Evolutionary conservation across 352 stramenopile species (phyloP).

Genomic region (Globisporangium mamillatum): DNA sequence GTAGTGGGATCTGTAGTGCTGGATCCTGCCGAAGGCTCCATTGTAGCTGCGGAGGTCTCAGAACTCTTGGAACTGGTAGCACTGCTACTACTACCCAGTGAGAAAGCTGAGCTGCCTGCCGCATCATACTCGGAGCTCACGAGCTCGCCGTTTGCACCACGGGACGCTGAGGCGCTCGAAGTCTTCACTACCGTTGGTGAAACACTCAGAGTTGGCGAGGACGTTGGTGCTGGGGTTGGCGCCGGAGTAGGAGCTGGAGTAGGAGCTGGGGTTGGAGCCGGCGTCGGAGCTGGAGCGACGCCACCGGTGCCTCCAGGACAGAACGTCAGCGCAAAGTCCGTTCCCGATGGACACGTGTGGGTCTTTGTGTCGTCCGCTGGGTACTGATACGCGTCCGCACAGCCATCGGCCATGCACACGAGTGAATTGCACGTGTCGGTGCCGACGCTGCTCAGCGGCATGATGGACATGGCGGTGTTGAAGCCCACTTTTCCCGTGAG

Average conservation of each 20-base stretch:
- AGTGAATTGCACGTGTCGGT: conserved; percentile 38
- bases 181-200: conserved; percentile 25
- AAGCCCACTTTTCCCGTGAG: conserved; percentile 52
- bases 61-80: not conserved
- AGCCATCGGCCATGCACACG: conserved; percentile 49
- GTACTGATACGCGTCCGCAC: conserved; percentile 55
- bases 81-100: conserved; percentile 8
- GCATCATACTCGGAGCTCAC: conserved; percentile 4
- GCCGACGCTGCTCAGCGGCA: conserved; percentile 39
- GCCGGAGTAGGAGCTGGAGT: conserved; percentile 24
- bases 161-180: conserved; percentile 14
- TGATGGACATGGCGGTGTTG: conserved; percentile 62
- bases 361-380: conserved; percentile 61
- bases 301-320: conserved; percentile 46
- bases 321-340: conserved; percentile 65
- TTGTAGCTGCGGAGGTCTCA: conserved; percentile 16
- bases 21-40: conserved; percentile 17
- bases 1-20: conserved; percentile 1
- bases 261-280: conserved; percentile 14
- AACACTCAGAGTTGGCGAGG: conserved; percentile 14
- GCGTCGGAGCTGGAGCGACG: conserved; percentile 19
- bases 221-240: conserved; percentile 18
- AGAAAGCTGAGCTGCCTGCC: not conserved
- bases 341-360: conserved; percentile 48
- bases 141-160: not conserved